phyloP scores from a whole-genome alignment of 768 basidiomycete genomes.

The Naganishia kalamii region DNA sequence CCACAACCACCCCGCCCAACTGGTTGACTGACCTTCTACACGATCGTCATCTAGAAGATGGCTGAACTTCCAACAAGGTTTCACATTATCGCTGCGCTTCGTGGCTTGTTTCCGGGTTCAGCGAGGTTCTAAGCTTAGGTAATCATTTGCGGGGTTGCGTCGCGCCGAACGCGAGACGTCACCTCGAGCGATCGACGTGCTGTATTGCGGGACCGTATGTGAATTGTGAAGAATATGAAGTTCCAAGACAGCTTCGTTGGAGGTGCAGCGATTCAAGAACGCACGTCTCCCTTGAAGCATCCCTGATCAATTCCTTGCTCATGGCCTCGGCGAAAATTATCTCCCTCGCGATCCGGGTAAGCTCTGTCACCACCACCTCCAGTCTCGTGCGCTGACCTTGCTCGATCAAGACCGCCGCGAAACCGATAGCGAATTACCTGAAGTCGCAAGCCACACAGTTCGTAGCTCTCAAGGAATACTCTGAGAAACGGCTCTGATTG shows the following conservation, averaged over 20 bases:
- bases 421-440: slow-evolving; percentile 44
- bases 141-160: no score
- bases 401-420: slow-evolving; percentile 38
- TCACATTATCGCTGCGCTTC: slow-evolving; percentile 14
- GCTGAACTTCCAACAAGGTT: slow-evolving; percentile 4
- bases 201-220: no score
- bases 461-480: not conserved
- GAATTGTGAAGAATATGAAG: no score
- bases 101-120: not conserved
- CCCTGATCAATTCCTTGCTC: not conserved
- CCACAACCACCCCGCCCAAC: no score
- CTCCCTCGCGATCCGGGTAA: slow-evolving; percentile 42
- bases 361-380: slow-evolving; percentile 14
- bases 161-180: no score
- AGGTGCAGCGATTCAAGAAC: no score
- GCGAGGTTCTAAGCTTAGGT: not conserved
- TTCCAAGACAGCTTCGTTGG: no score
- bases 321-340: slow-evolving; percentile 47
- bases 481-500: slow-evolving; percentile 2
- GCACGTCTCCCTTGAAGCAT: no score
- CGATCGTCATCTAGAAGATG: slow-evolving; percentile 13
- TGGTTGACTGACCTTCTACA: not conserved
- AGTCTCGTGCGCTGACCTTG: not conserved
- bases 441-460: slow-evolving; percentile 44
- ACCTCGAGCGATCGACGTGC: no score